Base-by-base conservation (phyloP, 441 rosid species). In the Eugenia klotzschiana region DNA sequence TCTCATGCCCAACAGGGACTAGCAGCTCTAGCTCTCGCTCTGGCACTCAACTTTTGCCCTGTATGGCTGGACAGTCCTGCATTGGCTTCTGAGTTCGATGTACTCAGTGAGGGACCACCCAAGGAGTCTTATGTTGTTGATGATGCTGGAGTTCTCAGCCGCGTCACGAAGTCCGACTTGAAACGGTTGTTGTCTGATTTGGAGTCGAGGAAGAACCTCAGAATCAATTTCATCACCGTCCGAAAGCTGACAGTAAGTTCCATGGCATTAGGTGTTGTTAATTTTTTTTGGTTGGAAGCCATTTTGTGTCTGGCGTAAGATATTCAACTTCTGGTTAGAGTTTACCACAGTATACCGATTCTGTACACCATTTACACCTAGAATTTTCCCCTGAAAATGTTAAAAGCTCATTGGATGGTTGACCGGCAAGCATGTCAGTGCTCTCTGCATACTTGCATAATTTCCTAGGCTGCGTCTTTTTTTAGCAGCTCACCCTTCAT, bases 61-160 rank as follows among this genome's bases (percentile, higher is more conserved):
- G 82, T 93, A 3, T 64, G 87, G 83, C 84, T 80, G 51, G 84
- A 77, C 54, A 94, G 94, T 79, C 88, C 91, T 87, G 99, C 94
- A 58, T 69, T 89, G 54, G 98, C 96, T 23, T 94, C 99, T 50
- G 99, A 96, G 85, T 96, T 95, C 85, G 95, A 96, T 86, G 94
- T 96, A 15, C 82, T 95, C 73, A 91, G 87, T 82, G 98, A 94
- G 22, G 96, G 97, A 22, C 98, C 99, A 26, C 98, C 99, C 4
- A 89, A 93, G 83, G 96, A 95, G 2, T 88, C 97, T 1, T 95
- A 92, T 83, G 89, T 96, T 29, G 91, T 96, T 46, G 99, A 95
- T 80, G 99, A 96, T 77, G 98, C 99, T 74, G 94, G 94, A 79
- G 99, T 96, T 87, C 95, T 96, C 33, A 95, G 98, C 79, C 89